Percentiles rank a stretch among this genome's conserved stretches.
phyloP scores from a whole-genome alignment of 805 yeast genomes.

The Starmerella apis region DNA sequence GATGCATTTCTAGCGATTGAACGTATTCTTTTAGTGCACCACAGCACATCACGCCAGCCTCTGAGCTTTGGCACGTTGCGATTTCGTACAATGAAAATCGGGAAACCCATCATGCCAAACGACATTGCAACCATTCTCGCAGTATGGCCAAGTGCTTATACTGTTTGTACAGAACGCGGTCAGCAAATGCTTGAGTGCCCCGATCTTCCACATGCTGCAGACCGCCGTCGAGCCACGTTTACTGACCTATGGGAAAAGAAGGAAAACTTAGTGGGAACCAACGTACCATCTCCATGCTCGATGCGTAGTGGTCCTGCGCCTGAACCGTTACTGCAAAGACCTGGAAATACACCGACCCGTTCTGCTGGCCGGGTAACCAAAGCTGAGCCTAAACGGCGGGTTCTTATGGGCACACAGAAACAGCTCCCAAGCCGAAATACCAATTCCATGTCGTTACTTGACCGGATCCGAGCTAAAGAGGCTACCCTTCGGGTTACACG shows the following conservation, averaged over 20 bases:
- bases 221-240: slow-evolving; percentile 9
- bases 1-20: slow-evolving; percentile 25
- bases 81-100: slow-evolving; percentile 21
- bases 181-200: slow-evolving; percentile 13
- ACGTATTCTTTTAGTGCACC: slow-evolving; percentile 22
- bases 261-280: slow-evolving; percentile 6
- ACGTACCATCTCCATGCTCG: not conserved
- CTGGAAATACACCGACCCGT: not conserved
- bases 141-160: slow-evolving; percentile 26
- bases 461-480: slow-evolving; percentile 30
- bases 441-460: slow-evolving; percentile 19
- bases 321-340: not conserved
- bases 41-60: slow-evolving; percentile 23
- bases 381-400: not conserved
- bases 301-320: not conserved
- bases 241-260: slow-evolving; percentile 10
- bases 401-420: slow-evolving; percentile 6
- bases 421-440: slow-evolving; percentile 7
- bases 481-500: slow-evolving; percentile 14
- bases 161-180: slow-evolving; percentile 12
- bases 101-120: slow-evolving; percentile 18
- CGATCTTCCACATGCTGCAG: slow-evolving; percentile 14
- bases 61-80: slow-evolving; percentile 23
- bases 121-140: slow-evolving; percentile 23
- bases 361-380: slow-evolving; percentile 1